Percentiles rank a stretch among this genome's conserved stretches.
phyloP scores from a whole-genome alignment of 805 yeast species.

The Lipomyces mesembrius region DNA sequence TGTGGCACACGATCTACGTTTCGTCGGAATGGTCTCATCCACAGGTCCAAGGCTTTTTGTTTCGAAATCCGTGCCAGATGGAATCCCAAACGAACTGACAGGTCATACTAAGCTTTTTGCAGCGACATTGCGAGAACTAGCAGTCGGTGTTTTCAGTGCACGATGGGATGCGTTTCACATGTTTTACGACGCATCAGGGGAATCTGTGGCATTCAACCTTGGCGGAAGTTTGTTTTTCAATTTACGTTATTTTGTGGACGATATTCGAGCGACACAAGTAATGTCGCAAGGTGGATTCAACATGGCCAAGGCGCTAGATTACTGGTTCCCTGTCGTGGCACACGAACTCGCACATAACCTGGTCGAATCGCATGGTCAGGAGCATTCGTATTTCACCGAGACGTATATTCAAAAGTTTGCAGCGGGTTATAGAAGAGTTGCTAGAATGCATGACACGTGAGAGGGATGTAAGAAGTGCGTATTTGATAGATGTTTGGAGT shows the following conservation, averaged over 20 bases:
- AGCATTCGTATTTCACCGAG: constrained; percentile 47
- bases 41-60: constrained; percentile 29
- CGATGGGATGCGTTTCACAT: constrained; percentile 42
- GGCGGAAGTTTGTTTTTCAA: constrained; percentile 49
- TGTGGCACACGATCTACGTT: constrained; percentile 32
- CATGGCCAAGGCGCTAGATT: constrained; percentile 40
- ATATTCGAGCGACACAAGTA: constrained; percentile 25
- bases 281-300: constrained; percentile 13
- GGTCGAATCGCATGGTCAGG: constrained; percentile 45
- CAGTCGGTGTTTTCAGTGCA: constrained; percentile 36
- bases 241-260: constrained; percentile 40
- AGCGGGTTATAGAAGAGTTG: constrained; percentile 23
- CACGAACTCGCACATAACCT: constrained; percentile 51
- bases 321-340: constrained; percentile 49
- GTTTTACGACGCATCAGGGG: constrained; percentile 39
- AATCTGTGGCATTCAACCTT: constrained; percentile 48
- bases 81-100: constrained; percentile 19
- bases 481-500: constrained; percentile 1
- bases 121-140: constrained; percentile 23
- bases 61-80: constrained; percentile 19
- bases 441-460: constrained; percentile 9
- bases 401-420: constrained; percentile 42
- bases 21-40: constrained; percentile 17
- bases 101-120: constrained; percentile 27
- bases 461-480: background rate